Evolutionary conservation across 83 land plant species (phyloP).

Genomic region (Diphasiastrum complanatum): DNA sequence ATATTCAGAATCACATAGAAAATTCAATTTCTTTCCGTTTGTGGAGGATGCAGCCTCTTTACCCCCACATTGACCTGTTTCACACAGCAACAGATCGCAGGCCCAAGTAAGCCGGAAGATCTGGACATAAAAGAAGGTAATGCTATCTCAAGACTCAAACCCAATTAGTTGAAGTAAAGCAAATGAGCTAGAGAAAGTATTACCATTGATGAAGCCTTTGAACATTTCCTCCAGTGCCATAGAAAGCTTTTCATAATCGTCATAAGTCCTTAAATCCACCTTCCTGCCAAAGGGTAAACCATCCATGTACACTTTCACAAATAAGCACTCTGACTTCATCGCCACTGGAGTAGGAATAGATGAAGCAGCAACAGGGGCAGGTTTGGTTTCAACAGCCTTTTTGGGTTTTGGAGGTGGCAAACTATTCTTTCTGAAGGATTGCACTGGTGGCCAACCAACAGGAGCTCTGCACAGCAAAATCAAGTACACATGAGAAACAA

Average conservation of each 20-base stretch:
- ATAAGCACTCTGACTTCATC: slow-evolving; percentile 24
- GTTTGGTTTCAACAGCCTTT: too few relatives aligned
- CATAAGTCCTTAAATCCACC: slow-evolving; percentile 49
- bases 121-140: background rate
- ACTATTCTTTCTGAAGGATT: too few relatives aligned
- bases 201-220: slow-evolving; percentile 30
- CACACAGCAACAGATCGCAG: slow-evolving; percentile 1
- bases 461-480: too few relatives aligned
- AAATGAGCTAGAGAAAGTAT: background rate
- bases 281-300: slow-evolving; percentile 71
- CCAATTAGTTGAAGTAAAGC: too few relatives aligned
- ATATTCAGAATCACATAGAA: slow-evolving; percentile 20
- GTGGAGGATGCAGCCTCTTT: too few relatives aligned
- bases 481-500: too few relatives aligned
- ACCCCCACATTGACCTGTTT: too few relatives aligned
- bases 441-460: too few relatives aligned
- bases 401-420: too few relatives aligned
- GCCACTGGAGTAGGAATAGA: too few relatives aligned
- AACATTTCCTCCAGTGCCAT: slow-evolving; percentile 54
- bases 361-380: too few relatives aligned
- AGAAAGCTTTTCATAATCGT: slow-evolving; percentile 53
- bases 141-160: too few relatives aligned
- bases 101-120: background rate
- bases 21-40: background rate
- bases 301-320: slow-evolving; percentile 73